A percentile compares a stretch with the other conserved stretches of the same genome.
Conservation (phyloP, 305 asterid genomes). For the Coffea humblotiana region DNA sequence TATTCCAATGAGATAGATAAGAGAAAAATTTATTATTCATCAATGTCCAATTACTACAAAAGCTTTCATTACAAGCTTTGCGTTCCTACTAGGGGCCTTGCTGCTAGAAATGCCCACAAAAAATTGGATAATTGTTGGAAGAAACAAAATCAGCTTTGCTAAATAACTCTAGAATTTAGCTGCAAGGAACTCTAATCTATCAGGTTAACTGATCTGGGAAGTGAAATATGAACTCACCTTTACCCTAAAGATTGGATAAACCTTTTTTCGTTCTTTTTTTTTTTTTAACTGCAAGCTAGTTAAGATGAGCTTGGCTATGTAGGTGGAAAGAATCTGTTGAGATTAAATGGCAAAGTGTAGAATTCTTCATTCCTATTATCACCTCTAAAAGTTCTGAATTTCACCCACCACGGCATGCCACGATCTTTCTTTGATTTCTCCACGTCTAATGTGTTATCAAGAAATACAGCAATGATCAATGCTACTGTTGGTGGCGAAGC, state of each 20-base stretch:
- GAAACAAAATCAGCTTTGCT: neutral
- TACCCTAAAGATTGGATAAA: neutral
- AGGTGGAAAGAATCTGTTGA: conserved; percentile 95
- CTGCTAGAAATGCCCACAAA: conserved; percentile 9
- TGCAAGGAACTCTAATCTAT: neutral
- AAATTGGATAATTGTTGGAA: conserved; percentile 5
- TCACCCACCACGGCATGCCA: conserved; percentile 99
- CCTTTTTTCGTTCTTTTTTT: neutral
- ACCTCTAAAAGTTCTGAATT: conserved; percentile 89
- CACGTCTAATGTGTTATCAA: conserved; percentile 92
- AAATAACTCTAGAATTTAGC: neutral
- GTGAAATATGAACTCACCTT: neutral
- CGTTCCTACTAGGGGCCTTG: conserved; percentile 12
- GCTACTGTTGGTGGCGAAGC: conserved; percentile 87
- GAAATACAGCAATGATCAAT: conserved; percentile 73
- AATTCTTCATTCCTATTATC: conserved; percentile 92
- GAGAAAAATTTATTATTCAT: neutral
- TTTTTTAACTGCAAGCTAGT: neutral
- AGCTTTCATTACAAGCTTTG: neutral
- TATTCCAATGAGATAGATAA: too few species aligned
- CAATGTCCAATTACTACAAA: neutral
- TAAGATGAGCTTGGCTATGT: conserved; percentile 40
- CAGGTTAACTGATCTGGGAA: neutral
- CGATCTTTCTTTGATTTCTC: conserved; percentile 90
- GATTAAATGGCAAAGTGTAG: conserved; percentile 92